Conservation (phyloP, 202 grass and related monocot genomes). For the Schoenoplectus tabernaemontani region DNA sequence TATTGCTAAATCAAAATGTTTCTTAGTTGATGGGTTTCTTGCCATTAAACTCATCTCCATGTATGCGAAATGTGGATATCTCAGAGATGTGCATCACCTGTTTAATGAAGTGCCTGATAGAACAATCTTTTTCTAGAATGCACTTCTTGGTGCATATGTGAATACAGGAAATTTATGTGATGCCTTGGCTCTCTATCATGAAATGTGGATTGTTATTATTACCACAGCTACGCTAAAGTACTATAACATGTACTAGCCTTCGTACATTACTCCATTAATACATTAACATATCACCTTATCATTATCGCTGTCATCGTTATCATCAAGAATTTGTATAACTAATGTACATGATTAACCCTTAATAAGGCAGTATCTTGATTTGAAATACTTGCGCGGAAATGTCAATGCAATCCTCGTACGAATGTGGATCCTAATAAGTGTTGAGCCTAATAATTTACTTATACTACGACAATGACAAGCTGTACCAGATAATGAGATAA, state of each 20-base stretch:
- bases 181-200: slow-evolving; percentile 36
- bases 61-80: slow-evolving; percentile 61
- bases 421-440: too few species aligned
- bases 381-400: too few species aligned
- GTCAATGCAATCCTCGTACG: too few species aligned
- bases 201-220: slow-evolving; percentile 36
- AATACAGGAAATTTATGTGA: slow-evolving; percentile 22
- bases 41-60: slow-evolving; percentile 74
- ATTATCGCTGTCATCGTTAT: too few species aligned
- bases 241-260: too few species aligned
- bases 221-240: too few species aligned
- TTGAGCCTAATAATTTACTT: neutral
- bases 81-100: slow-evolving; percentile 40
- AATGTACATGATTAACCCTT: too few species aligned
- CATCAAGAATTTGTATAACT: too few species aligned
- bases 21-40: slow-evolving; percentile 37
- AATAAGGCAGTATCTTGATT: too few species aligned
- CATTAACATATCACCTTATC: too few species aligned
- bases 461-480: neutral
- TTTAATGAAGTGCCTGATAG: slow-evolving; percentile 59
- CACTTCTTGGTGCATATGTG: slow-evolving; percentile 62
- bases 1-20: slow-evolving; percentile 20
- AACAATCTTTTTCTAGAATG: slow-evolving; percentile 83
- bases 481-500: neutral
- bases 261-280: too few species aligned